These are phyloP conservation scores for Fusarium sp. DNA, from an alignment of 2,329 filamentous ascomycete species.

Conservation along the genomic window DNA sequence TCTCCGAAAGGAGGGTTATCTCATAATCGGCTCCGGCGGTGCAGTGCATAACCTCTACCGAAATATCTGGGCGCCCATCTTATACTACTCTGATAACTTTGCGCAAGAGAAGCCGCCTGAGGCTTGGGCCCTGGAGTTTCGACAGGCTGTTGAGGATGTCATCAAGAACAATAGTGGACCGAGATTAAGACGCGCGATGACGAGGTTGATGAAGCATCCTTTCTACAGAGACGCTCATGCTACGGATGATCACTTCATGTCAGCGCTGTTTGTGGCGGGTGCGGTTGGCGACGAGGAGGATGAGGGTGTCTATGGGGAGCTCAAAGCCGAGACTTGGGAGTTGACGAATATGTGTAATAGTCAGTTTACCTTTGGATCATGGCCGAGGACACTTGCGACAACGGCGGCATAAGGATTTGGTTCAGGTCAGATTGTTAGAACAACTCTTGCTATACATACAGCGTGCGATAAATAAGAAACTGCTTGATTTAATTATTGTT, in stretches of 20 bases:
- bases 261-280: conserved; percentile 71
- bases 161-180: conserved; percentile 56
- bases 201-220: conserved; percentile 74
- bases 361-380: conserved; percentile 63
- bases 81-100: conserved; percentile 45
- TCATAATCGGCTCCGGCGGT: conserved; percentile 68
- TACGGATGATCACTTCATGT: conserved; percentile 77
- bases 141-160: conserved; percentile 70
- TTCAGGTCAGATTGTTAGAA: neutral
- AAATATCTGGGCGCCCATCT: conserved; percentile 72
- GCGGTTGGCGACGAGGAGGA: conserved; percentile 59
- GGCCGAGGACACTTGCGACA: conserved; percentile 12
- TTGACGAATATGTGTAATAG: conserved; percentile 72
- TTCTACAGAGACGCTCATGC: conserved; percentile 72
- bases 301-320: conserved; percentile 50
- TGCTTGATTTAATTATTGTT: too few species aligned
- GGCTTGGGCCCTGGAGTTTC: conserved; percentile 69
- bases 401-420: neutral
- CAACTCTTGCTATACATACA: neutral
- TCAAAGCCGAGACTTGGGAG: conserved; percentile 73
- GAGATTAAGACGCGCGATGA: conserved; percentile 61
- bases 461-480: neutral
- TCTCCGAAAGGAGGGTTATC: conserved; percentile 34
- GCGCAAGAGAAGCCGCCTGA: conserved; percentile 32
- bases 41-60: conserved; percentile 77